phyloP scores from a whole-genome alignment of 768 basidiomycete species.

The Boletellus ananas region DNA sequence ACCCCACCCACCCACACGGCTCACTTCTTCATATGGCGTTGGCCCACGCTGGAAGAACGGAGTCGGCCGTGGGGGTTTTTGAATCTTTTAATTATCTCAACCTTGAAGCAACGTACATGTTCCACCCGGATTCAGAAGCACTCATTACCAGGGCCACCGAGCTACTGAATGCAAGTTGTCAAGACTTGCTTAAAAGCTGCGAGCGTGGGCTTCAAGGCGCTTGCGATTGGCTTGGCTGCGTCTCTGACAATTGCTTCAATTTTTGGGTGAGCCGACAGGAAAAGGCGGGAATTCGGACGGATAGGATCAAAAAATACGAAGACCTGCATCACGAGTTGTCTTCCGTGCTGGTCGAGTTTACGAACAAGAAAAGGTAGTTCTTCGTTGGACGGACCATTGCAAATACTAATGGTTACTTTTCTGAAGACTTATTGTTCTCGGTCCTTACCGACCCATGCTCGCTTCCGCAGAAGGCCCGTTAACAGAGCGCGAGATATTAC shows the following conservation, averaged over 20 bases:
- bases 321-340: conserved; percentile 36
- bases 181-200: conserved; percentile 47
- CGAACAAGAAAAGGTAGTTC: conserved; percentile 46
- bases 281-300: conserved; percentile 30
- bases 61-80: conserved; percentile 67
- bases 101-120: conserved; percentile 52
- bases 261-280: conserved; percentile 36
- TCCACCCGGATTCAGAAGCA: conserved; percentile 44
- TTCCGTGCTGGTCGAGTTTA: conserved; percentile 43
- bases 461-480: conserved; percentile 31
- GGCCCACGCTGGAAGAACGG: conserved; percentile 31
- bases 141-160: conserved; percentile 41
- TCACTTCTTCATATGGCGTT: conserved; percentile 39
- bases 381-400: not conserved
- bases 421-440: conserved; percentile 47
- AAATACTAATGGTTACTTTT: not conserved
- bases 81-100: conserved; percentile 70
- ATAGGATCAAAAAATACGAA: conserved; percentile 36
- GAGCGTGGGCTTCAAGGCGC: conserved; percentile 38
- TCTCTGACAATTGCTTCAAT: conserved; percentile 34
- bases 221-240: conserved; percentile 48
- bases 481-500: conserved; percentile 41
- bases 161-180: conserved; percentile 51
- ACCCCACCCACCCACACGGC: conserved; percentile 33
- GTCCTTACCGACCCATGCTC: conserved; percentile 57